phyloP scores from a whole-genome alignment of 1,139 yeast genomes.

The Geotrichum klebahnii region DNA sequence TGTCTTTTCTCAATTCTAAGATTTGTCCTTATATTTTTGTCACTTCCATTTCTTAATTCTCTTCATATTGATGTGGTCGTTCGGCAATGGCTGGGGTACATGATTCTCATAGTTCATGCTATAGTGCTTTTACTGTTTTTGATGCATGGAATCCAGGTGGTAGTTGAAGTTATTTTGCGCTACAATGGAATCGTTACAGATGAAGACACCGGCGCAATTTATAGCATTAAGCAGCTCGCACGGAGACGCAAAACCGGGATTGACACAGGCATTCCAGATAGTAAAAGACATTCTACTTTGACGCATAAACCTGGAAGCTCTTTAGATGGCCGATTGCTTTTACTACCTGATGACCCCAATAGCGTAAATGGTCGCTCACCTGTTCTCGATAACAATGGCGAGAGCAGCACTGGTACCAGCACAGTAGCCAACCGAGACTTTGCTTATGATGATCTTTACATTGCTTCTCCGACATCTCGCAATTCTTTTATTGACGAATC shows the following conservation, averaged over 20 bases:
- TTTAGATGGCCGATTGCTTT: slow-evolving; percentile 1
- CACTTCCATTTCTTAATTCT: slow-evolving; percentile 34
- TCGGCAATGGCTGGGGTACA: slow-evolving; percentile 39
- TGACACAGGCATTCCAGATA: not conserved
- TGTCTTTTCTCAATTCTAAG: slow-evolving; percentile 30
- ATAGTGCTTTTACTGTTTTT: slow-evolving; percentile 34
- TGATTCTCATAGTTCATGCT: slow-evolving; percentile 35
- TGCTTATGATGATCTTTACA: slow-evolving; percentile 12
- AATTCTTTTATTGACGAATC: slow-evolving; percentile 3
- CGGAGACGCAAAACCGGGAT: slow-evolving; percentile 22
- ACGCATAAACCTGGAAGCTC: slow-evolving; percentile 7
- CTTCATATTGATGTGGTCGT: slow-evolving; percentile 27
- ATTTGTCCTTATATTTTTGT: slow-evolving; percentile 31
- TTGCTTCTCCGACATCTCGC: slow-evolving; percentile 19
- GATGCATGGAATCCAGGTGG: slow-evolving; percentile 34
- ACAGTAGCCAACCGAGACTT: slow-evolving; percentile 1
- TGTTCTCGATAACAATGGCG: not conserved
- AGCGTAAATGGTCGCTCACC: not conserved
- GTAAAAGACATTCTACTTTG: not conserved
- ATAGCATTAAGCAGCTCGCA: slow-evolving; percentile 29
- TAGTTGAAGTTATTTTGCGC: slow-evolving; percentile 34
- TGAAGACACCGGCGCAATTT: slow-evolving; percentile 25
- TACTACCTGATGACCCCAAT: not conserved
- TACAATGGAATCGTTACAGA: slow-evolving; percentile 29
- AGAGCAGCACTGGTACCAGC: not conserved